phyloP scores from a whole-genome alignment of 768 basidiomycete genomes.

The Amanita inopinata region DNA sequence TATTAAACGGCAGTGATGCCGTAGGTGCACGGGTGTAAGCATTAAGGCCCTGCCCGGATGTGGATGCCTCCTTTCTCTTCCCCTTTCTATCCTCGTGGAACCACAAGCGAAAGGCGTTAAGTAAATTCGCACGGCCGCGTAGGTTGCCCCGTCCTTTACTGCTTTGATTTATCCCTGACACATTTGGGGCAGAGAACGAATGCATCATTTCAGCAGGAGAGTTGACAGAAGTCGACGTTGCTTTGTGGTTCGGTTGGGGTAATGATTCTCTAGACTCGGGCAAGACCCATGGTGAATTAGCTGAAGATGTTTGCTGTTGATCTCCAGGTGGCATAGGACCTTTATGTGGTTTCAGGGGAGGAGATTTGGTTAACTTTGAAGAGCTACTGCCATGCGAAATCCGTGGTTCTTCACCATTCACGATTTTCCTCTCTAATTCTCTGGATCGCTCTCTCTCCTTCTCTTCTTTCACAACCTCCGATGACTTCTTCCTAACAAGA shows the following conservation, averaged over 20 bases:
- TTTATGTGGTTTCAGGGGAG: slow-evolving; percentile 47
- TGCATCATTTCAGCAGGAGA: slow-evolving; percentile 43
- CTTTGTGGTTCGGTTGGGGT: slow-evolving; percentile 17
- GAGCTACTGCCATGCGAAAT: slow-evolving; percentile 51
- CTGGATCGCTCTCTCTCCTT: slow-evolving; percentile 36
- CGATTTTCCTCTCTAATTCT: slow-evolving; percentile 33
- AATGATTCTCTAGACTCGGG: slow-evolving; percentile 34
- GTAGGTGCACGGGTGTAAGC: slow-evolving; percentile 15
- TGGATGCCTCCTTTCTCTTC: slow-evolving; percentile 55
- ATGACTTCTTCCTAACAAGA: slow-evolving; percentile 73
- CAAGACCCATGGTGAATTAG: slow-evolving; percentile 71
- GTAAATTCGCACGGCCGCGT: slow-evolving; percentile 70
- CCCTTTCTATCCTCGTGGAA: slow-evolving; percentile 88
- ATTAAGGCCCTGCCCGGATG: slow-evolving; percentile 19
- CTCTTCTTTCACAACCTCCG: slow-evolving; percentile 62
- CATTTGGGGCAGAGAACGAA: slow-evolving; percentile 36
- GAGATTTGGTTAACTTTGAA: slow-evolving; percentile 61
- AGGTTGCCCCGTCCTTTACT: slow-evolving; percentile 12
- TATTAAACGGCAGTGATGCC: slow-evolving; percentile 5
- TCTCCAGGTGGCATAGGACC: slow-evolving; percentile 45
- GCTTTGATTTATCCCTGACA: slow-evolving; percentile 18
- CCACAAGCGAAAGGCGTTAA: slow-evolving; percentile 84
- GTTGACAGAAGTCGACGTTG: slow-evolving; percentile 36
- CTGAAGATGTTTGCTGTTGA: slow-evolving; percentile 25
- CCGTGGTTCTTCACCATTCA: slow-evolving; percentile 46